Base-by-base conservation (phyloP, 148 eudicot species). In the Suaeda aralocaspica region DNA sequence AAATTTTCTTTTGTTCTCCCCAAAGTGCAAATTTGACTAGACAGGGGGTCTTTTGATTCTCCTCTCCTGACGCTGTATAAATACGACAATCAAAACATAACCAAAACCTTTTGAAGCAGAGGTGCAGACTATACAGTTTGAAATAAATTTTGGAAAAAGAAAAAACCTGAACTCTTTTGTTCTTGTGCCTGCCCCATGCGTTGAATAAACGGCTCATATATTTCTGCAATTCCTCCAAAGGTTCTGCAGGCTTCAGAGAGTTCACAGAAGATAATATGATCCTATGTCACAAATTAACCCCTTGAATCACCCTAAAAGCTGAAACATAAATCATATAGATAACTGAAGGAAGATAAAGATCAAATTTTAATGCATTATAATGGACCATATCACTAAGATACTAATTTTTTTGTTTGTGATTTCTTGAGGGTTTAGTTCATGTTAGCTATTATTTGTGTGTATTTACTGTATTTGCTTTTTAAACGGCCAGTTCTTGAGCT, bases 201-300 rank as follows among this genome's bases (percentile, higher is more conserved):
- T 68, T 79, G 85, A 80, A 89, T 84, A 76, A 89, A 94, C 71
- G 87, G 87, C 36, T 87, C 91, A 62, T 87, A 94, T 53, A 83
- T 70, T 86, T 94, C 70, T 87, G 88, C 75, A 94, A 75, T 71
- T 91, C 93, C 28, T 83, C 90, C 59, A 88, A 65, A 41, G 99
- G 99, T 83, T 91, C 99, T 77, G 99, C 97, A 94, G 87, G 82
- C 99, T 94, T 76, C 60, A 68, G 31, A 77, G 44, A 64, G 61
- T 41, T 59, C 67, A 67, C 45, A 57, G 48, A 61, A 59, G 28
- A 56, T 71, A 78, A 26, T 73, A 73, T 16, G 25, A 24, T n/a
- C 41, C 26, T 53, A 22, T 33, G 46, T 36, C 42, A 68, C 49
- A 70, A 13, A 25, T 24, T 46, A 50, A 60, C 22, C 60, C 30